Percentiles rank a stretch among this genome's conserved stretches.
These are phyloP conservation scores for Ensete glaucum DNA, from an alignment of 176 grass and related monocot species.

Conservation along the genomic window DNA sequence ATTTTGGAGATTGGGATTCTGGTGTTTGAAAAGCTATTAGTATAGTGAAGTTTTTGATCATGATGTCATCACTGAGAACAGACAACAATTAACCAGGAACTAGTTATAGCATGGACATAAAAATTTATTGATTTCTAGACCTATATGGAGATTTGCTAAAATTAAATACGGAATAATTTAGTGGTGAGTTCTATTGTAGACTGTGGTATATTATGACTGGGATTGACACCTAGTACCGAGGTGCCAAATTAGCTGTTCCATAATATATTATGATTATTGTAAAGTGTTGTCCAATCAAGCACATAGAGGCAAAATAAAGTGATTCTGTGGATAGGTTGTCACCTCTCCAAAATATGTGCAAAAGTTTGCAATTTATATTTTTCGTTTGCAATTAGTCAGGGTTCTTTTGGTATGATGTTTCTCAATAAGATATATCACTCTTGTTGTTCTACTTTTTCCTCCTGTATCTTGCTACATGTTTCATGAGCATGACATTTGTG, in stretches of 20 bases:
- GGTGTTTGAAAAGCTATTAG: background rate
- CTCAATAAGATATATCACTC: background rate
- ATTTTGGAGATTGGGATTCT: background rate
- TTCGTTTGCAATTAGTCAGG: too few relatives aligned
- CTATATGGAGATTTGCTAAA: background rate
- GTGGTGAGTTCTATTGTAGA: background rate
- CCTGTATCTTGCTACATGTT: background rate
- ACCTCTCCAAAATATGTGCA: too few relatives aligned
- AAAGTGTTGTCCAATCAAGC: background rate
- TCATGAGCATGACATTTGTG: background rate
- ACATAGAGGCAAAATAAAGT: background rate
- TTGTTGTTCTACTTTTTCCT: background rate
- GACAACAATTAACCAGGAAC: background rate
- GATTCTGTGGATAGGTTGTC: background rate
- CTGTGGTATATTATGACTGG: too few relatives aligned
- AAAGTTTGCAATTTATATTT: too few relatives aligned
- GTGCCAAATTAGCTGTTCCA: background rate
- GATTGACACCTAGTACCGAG: background rate
- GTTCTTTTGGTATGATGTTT: background rate
- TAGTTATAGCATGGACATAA: too few relatives aligned
- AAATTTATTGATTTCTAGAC: too few relatives aligned
- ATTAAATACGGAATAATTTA: background rate
- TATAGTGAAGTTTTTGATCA: background rate
- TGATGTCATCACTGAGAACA: background rate
- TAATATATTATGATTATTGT: background rate